phyloP scores from a whole-genome alignment of 2,329 filamentous ascomycete genomes.

The Fusarium hainanense region DNA sequence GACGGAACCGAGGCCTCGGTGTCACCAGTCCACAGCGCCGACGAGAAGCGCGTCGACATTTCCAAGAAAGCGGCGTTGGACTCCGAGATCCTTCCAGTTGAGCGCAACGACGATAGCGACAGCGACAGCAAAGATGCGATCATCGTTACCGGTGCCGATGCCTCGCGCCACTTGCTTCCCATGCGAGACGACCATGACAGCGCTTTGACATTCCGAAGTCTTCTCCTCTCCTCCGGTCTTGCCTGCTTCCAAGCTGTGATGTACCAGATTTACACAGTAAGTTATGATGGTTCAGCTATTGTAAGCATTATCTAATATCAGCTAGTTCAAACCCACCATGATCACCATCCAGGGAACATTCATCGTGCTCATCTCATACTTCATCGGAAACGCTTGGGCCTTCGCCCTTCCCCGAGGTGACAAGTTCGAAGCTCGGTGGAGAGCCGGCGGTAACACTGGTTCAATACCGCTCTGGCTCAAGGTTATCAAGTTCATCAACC shows the following conservation, averaged over 20 bases:
- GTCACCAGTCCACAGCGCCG: constrained; percentile 31
- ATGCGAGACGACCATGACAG: constrained; percentile 64
- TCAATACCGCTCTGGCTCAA: constrained; percentile 56
- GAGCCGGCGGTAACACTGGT: constrained; percentile 53
- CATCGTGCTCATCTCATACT: constrained; percentile 68
- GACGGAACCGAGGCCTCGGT: constrained; percentile 20
- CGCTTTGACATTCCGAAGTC: constrained; percentile 63
- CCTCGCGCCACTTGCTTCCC: constrained; percentile 59
- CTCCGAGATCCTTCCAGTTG: background rate
- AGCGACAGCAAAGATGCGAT: constrained; percentile 56
- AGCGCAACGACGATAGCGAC: constrained; percentile 46
- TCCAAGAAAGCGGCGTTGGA: constrained; percentile 5
- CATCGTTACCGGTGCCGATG: constrained; percentile 65
- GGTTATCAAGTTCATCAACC: constrained; percentile 60
- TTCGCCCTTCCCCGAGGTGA: constrained; percentile 62
- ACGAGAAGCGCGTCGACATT: constrained; percentile 27
- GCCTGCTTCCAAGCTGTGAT: constrained; percentile 66
- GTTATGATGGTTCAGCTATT: background rate
- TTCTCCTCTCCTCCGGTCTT: constrained; percentile 61
- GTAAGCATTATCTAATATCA: constrained; percentile 1
- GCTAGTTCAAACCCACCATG: constrained; percentile 63
- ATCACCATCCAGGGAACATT: constrained; percentile 64
- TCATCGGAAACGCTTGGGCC: constrained; percentile 58
- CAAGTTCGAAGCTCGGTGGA: constrained; percentile 59
- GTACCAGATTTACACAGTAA: constrained; percentile 65